A percentile compares a stretch with the other conserved stretches of the same genome.
phyloP scores from a whole-genome alignment of 1,139 yeast species.

The Torulaspora globosa region DNA sequence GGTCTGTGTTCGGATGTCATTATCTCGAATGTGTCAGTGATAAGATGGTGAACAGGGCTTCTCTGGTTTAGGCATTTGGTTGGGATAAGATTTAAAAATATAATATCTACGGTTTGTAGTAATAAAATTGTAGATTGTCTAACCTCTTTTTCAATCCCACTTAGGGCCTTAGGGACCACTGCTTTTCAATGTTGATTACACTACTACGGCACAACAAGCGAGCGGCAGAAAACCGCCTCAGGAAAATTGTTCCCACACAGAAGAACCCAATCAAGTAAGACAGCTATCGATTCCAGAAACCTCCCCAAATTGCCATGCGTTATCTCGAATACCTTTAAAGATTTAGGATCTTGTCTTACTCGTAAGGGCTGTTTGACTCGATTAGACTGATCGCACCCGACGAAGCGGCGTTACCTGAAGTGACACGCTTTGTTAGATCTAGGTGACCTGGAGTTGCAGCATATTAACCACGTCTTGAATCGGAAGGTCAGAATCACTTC shows the following conservation, averaged over 20 bases:
- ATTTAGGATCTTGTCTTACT: not conserved
- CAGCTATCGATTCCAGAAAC: too few species aligned
- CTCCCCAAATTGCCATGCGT: too few species aligned
- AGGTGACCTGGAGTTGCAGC: not conserved
- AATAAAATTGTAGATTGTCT: not conserved
- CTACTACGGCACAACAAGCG: too few species aligned
- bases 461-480: not conserved
- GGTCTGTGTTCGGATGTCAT: constrained; percentile 38
- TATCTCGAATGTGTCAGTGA: constrained; percentile 33
- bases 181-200: too few species aligned
- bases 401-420: not conserved
- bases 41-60: constrained; percentile 18
- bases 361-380: not conserved
- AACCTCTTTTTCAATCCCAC: not conserved
- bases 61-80: not conserved
- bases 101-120: not conserved
- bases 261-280: too few species aligned
- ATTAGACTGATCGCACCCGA: not conserved
- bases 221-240: too few species aligned
- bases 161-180: not conserved
- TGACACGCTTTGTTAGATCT: not conserved
- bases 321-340: too few species aligned
- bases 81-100: not conserved
- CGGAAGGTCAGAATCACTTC: too few species aligned
- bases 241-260: too few species aligned